Evolutionary conservation across 192 early-diverging fungal genomes (phyloP).

Genomic region (Umbelopsis ramanniana): DNA sequence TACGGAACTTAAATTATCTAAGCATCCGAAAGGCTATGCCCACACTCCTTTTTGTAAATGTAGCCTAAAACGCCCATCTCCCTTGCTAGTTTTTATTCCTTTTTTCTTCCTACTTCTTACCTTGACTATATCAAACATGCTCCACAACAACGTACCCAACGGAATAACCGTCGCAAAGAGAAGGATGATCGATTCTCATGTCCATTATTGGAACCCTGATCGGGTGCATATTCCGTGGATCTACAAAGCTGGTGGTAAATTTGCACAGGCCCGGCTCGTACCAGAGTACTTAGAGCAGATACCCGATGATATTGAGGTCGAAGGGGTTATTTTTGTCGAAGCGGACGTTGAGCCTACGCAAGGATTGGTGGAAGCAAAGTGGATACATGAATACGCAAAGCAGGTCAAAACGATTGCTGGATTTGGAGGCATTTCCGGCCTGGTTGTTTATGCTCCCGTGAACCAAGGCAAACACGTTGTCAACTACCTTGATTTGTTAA

Average conservation of each 20-base stretch:
- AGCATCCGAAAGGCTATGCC: neutral
- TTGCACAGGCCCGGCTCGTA: neutral
- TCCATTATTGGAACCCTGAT: slow-evolving; percentile 36
- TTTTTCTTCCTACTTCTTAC: neutral
- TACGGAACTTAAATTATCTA: neutral
- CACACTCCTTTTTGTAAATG: neutral
- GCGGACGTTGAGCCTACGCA: slow-evolving; percentile 32
- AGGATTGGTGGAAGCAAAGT: slow-evolving; percentile 35
- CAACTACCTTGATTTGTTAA: slow-evolving; percentile 30
- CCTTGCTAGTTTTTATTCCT: neutral
- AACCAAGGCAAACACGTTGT: slow-evolving; percentile 32
- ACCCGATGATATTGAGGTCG: neutral
- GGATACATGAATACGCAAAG: slow-evolving; percentile 32
- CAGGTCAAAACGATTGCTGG: neutral
- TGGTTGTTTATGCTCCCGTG: slow-evolving; percentile 40
- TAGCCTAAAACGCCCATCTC: too few relatives aligned
- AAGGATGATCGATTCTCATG: slow-evolving; percentile 35
- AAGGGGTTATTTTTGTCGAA: slow-evolving; percentile 34
- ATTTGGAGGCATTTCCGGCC: slow-evolving; percentile 36
- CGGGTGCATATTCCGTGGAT: slow-evolving; percentile 32
- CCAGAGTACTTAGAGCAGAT: neutral
- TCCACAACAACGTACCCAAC: neutral
- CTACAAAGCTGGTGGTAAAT: slow-evolving; percentile 10
- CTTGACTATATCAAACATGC: neutral
- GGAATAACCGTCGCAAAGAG: neutral